Evolutionary conservation across 495 filamentous ascomycete genomes (phyloP), one percentile per base, ranked within the genome.

Genomic region (Neurospora cerealis): DNA sequence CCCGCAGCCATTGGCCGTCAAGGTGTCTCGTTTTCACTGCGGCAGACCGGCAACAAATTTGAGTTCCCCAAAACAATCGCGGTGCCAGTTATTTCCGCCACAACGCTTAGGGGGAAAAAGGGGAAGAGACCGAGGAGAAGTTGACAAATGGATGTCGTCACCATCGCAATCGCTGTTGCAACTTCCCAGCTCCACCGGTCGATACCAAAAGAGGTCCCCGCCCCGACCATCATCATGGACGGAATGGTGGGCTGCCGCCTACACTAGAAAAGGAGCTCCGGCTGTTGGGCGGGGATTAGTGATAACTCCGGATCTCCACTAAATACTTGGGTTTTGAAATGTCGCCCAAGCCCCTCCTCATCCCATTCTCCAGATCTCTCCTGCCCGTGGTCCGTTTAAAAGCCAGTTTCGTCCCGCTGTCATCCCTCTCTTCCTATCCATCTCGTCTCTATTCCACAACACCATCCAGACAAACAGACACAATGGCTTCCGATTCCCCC

Each of bases 91-190:
- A 66, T 19, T 34, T 66, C 54, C 54, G 54, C 15, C 54, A 66
- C 28, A 66, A 42, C 2, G 41, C 41, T 19, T 42, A 5, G 41
- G 41, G 41, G 6, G 41, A 19, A 42, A 0, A 42, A 42, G 41
- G 15, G 13, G 15, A 19, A 19, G 5, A 2, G 41, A 42, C 2
- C 41, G 41, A 42, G 15, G 41, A 42, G 41, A 42, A 2, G 41
- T 66, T 15, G 54, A 66, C 28, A 32, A 69, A 71, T 71, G 44
- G 2, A 79, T 79, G 78, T 78, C 78, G 78, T 78, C 76, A 79
- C 76, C 71, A 54, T 40, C 24, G 21, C 54, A 69, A 75, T 69
- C 39, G 70, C 73, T 73, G 75, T 78, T 78, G 76, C 73, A 72
- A 75, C 74, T 41, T 28, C 41, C 17, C 15, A 48, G 41, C 21